phyloP scores from a whole-genome alignment of 1,284 basidiomycete genomes.

The Trichosporon sp. region DNA sequence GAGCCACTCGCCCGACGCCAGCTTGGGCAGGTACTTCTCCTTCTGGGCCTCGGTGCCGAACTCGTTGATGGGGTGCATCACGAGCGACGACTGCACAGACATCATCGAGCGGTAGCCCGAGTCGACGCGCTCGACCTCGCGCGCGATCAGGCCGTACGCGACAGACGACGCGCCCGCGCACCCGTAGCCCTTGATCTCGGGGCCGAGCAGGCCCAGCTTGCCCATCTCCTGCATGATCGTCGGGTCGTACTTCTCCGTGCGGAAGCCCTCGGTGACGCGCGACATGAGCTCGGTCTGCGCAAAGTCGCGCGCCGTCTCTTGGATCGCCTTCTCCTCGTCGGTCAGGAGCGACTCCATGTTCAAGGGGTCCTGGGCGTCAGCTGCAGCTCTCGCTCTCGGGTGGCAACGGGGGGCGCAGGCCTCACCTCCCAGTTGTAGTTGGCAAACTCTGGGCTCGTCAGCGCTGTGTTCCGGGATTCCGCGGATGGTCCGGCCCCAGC shows the following conservation, averaged over 20 bases:
- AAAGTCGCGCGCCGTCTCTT: conserved; percentile 81
- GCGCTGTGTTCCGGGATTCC: not conserved
- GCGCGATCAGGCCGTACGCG: conserved; percentile 86
- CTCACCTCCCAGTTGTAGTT: conserved; percentile 63
- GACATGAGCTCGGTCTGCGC: conserved; percentile 80
- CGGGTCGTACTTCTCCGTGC: conserved; percentile 66
- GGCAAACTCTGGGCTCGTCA: conserved; percentile 45
- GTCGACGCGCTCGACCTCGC: conserved; percentile 90
- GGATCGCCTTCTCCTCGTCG: conserved; percentile 84
- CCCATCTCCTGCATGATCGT: conserved; percentile 85
- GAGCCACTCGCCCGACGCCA: conserved; percentile 75
- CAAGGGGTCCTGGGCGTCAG: conserved; percentile 62
- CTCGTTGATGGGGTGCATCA: conserved; percentile 94
- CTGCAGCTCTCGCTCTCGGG: not conserved
- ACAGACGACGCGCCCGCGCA: conserved; percentile 91
- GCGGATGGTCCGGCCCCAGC: not conserved
- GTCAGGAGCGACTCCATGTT: conserved; percentile 71
- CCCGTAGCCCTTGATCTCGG: conserved; percentile 88
- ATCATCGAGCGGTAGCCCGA: conserved; percentile 95
- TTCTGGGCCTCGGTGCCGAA: conserved; percentile 89
- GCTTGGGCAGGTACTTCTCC: conserved; percentile 74
- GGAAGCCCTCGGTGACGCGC: conserved; percentile 66
- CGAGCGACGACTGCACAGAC: conserved; percentile 89
- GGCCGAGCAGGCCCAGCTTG: conserved; percentile 80
- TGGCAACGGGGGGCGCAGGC: not conserved